Evolutionary conservation across 495 filamentous ascomycete species (phyloP), one percentile per base, ranked within the genome.

Genomic region (Penicillium herquei): DNA sequence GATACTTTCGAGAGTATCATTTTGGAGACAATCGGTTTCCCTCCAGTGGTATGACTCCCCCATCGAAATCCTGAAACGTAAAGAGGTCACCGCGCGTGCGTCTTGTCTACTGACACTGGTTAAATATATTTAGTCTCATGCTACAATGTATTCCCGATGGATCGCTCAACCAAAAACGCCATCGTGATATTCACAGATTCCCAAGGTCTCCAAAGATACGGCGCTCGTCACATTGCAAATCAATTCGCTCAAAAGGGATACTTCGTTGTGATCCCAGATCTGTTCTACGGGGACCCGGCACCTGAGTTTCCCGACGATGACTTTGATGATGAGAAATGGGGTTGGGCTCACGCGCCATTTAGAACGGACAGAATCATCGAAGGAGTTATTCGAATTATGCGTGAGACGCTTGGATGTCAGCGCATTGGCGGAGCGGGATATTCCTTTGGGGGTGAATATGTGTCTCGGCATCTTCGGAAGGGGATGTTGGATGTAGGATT

Each of bases 221-320:
- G 71, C 39, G 58, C 51, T 13, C 70, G 68, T 48, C 57, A 71
- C 3, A 63, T 71, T 40, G 89, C 89, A 50, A 89, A 92, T 72
- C 84, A 89, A 64, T 87, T 84, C 56, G 89, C 89, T 33, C 82
- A 81, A 46, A 85, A 87, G 56, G 90, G 89, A 37, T 94, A 91
- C 68, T 79, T 88, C 16, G 84, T 85, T 40, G 65, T 90, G 12
- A 78, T 93, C 59, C 79, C 88, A 52, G 90, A 70, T 42, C 60
- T 70, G 11, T 73, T 73, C 52, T 17, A 62, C 40, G 68, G 64
- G 10, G 70, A 73, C 39, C 21, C 59, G 8, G 55, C 70, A 4
- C 63, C 63, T 3, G 47, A 70, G 31, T 66, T 69, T 44, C 49
- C 60, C 7, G 61, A 67, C 0, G 62, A 44, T 10, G 65, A 52